These are phyloP conservation scores for Candida cerambycidarum DNA, from an alignment of 805 yeast genomes.

Conservation along the genomic window DNA sequence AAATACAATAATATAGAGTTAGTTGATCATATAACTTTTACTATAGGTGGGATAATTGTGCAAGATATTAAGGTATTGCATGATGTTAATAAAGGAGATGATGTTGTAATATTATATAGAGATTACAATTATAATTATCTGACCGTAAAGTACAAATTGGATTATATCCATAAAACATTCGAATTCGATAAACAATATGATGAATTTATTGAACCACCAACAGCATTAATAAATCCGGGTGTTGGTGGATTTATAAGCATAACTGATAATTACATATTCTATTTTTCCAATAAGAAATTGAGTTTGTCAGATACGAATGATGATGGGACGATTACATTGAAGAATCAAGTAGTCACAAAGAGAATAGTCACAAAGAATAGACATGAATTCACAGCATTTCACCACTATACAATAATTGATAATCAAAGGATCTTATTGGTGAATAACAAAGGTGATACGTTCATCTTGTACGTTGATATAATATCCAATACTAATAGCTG, in stretches of 20 bases:
- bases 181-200: conserved; percentile 23
- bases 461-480: conserved; percentile 21
- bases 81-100: background rate
- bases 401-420: conserved; percentile 23
- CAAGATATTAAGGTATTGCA: conserved; percentile 13
- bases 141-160: conserved; percentile 28
- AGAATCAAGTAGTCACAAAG: conserved; percentile 22
- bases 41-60: conserved; percentile 14
- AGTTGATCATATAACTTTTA: conserved; percentile 10
- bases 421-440: conserved; percentile 25
- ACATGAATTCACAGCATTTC: conserved; percentile 12
- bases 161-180: conserved; percentile 8
- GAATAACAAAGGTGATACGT: conserved; percentile 30
- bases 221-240: conserved; percentile 20
- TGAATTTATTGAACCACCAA: conserved; percentile 31
- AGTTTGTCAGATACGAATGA: conserved; percentile 11
- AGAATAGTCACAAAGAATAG: conserved; percentile 7
- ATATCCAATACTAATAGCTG: background rate
- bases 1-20: conserved; percentile 11
- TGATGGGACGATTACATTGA: conserved; percentile 14
- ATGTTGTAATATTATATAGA: conserved; percentile 27
- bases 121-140: conserved; percentile 35
- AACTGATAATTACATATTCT: conserved; percentile 26
- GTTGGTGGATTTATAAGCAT: conserved; percentile 29
- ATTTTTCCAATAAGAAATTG: conserved; percentile 23